Conservation (phyloP, 495 filamentous ascomycete genomes). For the Daldinia childiae region DNA sequence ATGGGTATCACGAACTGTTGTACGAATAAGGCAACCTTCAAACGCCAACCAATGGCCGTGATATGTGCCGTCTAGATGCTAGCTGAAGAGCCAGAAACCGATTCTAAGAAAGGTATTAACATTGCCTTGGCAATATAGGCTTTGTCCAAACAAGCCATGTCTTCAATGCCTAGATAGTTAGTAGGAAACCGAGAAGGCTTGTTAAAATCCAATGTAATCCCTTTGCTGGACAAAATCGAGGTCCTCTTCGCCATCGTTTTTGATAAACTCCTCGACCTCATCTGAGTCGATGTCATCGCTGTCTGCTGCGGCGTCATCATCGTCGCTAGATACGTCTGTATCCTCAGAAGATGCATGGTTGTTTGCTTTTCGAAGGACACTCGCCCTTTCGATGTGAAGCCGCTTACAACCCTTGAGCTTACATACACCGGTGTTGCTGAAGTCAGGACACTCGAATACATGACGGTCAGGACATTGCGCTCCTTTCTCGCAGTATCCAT, state of each 20-base stretch:
- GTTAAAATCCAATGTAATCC: conserved; percentile 60
- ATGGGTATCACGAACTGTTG: conserved; percentile 37
- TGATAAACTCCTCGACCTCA: conserved; percentile 76
- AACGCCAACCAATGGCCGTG: conserved; percentile 33
- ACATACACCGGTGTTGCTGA: conserved; percentile 89
- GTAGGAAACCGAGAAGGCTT: conserved; percentile 19
- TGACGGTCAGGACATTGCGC: conserved; percentile 82
- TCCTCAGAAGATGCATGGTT: conserved; percentile 57
- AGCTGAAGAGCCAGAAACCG: conserved; percentile 19
- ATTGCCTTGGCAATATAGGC: conserved; percentile 16
- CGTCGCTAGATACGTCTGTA: conserved; percentile 84
- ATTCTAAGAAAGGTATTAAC: conserved; percentile 14
- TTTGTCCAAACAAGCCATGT: conserved; percentile 29
- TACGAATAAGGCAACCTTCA: conserved; percentile 33
- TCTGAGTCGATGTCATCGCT: conserved; percentile 92
- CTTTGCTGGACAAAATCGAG: conserved; percentile 55
- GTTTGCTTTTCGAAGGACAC: conserved; percentile 62
- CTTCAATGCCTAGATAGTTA: conserved; percentile 33
- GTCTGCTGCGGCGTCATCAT: conserved; percentile 79
- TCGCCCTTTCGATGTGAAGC: conserved; percentile 87
- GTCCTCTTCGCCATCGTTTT: conserved; percentile 52
- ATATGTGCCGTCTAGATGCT: conserved; percentile 27
- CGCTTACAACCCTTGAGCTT: conserved; percentile 83
- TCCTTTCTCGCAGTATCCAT: conserved; percentile 93
- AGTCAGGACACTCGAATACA: conserved; percentile 90